phyloP scores from a whole-genome alignment of 2,329 filamentous ascomycete species.

The Alternaria sp. region DNA sequence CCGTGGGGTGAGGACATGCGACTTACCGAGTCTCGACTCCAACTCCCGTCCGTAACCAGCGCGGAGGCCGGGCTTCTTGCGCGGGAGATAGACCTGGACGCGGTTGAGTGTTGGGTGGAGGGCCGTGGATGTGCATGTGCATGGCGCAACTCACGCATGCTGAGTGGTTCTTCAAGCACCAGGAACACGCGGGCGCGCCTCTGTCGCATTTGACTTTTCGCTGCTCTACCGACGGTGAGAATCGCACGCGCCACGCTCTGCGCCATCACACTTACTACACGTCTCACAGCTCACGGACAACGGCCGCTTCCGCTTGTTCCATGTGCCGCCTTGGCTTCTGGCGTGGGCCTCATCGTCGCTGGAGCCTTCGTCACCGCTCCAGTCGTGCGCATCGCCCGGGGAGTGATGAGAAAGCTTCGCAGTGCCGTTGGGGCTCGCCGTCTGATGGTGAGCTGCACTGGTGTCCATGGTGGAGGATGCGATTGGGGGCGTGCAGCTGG shows the following conservation, averaged over 20 bases:
- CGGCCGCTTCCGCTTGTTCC: conserved; percentile 60
- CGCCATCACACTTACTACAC: conserved; percentile 14
- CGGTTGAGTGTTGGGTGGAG: conserved; percentile 11
- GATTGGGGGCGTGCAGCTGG: conserved; percentile 33
- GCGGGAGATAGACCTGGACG: conserved; percentile 66
- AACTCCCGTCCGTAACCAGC: conserved; percentile 70
- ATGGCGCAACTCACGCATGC: conserved; percentile 57
- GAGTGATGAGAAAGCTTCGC: conserved; percentile 48
- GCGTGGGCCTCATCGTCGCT: conserved; percentile 53
- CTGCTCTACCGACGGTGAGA: conserved; percentile 59
- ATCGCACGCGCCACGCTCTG: not conserved
- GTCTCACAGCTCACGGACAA: conserved; percentile 71
- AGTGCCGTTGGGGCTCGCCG: conserved; percentile 44
- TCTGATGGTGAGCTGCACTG: conserved; percentile 36
- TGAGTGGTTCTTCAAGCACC: conserved; percentile 73
- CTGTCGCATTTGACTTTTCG: conserved; percentile 77
- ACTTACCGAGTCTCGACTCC: conserved; percentile 65
- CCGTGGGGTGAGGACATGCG: not conserved
- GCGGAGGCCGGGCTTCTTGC: conserved; percentile 72
- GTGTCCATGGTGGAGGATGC: conserved; percentile 44
- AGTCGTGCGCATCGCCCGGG: conserved; percentile 47
- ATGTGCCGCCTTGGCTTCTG: conserved; percentile 44
- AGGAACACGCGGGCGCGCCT: conserved; percentile 76
- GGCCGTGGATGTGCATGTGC: conserved; percentile 6
- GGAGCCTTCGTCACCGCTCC: conserved; percentile 51